A percentile compares a stretch with the other conserved stretches of the same genome.
Conservation (phyloP, 73 alveolate species). For the Tetrahymena thermophila region DNA sequence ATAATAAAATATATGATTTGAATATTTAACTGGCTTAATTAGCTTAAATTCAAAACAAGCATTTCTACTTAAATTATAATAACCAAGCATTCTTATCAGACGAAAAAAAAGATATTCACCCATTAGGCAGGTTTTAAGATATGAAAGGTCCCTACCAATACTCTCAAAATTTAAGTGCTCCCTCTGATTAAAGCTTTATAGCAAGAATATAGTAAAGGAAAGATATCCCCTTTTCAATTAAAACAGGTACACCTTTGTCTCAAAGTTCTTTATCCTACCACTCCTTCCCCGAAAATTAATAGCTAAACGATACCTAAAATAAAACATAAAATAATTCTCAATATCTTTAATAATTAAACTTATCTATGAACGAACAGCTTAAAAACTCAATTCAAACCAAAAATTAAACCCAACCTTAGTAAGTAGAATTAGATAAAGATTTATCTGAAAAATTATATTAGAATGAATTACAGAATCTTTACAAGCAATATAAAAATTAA, state of each 20-base stretch:
- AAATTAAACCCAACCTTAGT: neutral
- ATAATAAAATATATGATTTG: neutral
- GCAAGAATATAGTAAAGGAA: neutral
- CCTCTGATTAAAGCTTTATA: neutral
- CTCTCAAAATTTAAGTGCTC: neutral
- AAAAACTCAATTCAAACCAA: neutral
- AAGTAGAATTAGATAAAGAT: neutral
- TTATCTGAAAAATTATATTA: neutral
- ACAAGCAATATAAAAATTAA: neutral
- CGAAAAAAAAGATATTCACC: neutral
- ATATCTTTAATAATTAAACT: neutral
- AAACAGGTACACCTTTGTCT: neutral
- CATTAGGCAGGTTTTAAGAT: neutral
- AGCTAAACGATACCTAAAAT: neutral
- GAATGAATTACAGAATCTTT: neutral
- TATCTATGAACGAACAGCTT: neutral
- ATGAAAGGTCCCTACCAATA: neutral
- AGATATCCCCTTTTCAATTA: neutral
- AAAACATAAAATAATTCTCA: neutral
- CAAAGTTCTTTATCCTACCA: neutral
- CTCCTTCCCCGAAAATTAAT: neutral
- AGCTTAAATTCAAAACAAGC: neutral
- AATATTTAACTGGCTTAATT: neutral
- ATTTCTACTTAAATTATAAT: neutral
- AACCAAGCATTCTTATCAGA: neutral